A percentile compares a stretch with the other conserved stretches of the same genome.
phyloP scores from a whole-genome alignment of 2,329 filamentous ascomycete species.

The Colletotrichum lentis region DNA sequence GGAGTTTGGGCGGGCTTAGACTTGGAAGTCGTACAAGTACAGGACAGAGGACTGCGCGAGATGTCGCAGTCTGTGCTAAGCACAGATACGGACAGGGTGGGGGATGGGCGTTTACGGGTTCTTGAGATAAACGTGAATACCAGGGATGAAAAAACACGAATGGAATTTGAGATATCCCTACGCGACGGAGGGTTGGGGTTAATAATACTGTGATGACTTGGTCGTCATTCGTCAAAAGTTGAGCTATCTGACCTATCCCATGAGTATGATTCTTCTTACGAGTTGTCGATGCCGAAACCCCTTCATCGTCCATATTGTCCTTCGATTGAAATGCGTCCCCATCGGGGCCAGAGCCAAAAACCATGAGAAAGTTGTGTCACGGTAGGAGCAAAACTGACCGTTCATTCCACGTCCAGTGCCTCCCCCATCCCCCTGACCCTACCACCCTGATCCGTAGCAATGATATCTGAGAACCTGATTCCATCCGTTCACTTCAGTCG shows the following conservation, averaged over 20 bases:
- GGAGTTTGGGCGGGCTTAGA: conserved; percentile 31
- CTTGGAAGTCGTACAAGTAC: conserved; percentile 16
- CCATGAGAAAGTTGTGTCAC: background rate
- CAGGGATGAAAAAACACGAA: conserved; percentile 17
- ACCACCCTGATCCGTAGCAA: background rate
- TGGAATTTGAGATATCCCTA: background rate
- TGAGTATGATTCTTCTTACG: background rate
- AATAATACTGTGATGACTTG: conserved; percentile 32
- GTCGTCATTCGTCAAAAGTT: conserved; percentile 20
- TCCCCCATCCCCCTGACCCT: background rate
- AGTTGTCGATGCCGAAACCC: background rate
- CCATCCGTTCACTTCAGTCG: background rate
- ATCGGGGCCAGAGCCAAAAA: background rate
- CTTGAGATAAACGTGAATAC: conserved; percentile 22
- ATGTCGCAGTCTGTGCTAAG: background rate
- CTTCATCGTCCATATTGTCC: background rate
- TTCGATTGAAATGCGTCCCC: background rate
- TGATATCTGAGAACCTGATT: background rate
- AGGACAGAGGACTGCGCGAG: background rate
- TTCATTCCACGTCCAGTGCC: background rate
- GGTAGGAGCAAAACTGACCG: background rate
- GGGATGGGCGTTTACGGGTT: conserved; percentile 21
- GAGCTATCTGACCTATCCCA: conserved; percentile 14
- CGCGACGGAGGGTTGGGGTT: background rate
- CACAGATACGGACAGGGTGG: background rate